phyloP scores from a whole-genome alignment of 331 rosid species.

The Spiraea crenata region DNA sequence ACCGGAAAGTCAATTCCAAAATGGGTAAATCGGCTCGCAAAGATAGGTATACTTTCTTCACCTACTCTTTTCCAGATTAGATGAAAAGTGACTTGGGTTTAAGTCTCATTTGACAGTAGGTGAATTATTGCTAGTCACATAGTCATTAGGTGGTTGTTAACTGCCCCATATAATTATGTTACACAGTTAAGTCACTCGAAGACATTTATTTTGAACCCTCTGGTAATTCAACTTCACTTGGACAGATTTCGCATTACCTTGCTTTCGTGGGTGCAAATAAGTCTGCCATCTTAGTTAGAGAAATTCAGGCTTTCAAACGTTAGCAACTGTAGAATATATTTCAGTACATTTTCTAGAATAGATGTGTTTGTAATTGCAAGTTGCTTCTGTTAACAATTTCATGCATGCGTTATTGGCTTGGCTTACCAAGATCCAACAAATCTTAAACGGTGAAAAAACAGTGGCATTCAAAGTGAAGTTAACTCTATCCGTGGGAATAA shows the following conservation, averaged over 20 bases:
- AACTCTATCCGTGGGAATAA: background rate
- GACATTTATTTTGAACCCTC: background rate
- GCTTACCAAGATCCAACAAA: no score
- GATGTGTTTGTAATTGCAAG: background rate
- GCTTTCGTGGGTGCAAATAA: background rate
- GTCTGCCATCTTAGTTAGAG: background rate
- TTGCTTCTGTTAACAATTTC: no score
- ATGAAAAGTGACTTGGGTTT: constrained; percentile 11
- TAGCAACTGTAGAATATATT: background rate
- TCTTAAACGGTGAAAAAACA: no score
- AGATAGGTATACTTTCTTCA: constrained; percentile 63
- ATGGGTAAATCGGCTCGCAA: constrained; percentile 96
- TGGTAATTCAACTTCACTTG: background rate
- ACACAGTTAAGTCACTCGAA: background rate
- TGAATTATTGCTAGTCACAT: background rate
- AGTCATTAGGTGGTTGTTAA: no score
- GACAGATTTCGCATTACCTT: background rate
- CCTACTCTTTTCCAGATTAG: constrained; percentile 1
- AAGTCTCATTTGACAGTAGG: no score
- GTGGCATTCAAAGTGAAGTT: background rate
- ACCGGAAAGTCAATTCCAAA: constrained; percentile 93
- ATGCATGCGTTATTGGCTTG: no score
- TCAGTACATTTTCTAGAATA: background rate
- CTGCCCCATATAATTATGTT: background rate
- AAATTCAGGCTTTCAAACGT: background rate